These are phyloP conservation scores for Acidiella bohemica DNA, from an alignment of 495 filamentous ascomycete genomes.

Conservation along the genomic window DNA sequence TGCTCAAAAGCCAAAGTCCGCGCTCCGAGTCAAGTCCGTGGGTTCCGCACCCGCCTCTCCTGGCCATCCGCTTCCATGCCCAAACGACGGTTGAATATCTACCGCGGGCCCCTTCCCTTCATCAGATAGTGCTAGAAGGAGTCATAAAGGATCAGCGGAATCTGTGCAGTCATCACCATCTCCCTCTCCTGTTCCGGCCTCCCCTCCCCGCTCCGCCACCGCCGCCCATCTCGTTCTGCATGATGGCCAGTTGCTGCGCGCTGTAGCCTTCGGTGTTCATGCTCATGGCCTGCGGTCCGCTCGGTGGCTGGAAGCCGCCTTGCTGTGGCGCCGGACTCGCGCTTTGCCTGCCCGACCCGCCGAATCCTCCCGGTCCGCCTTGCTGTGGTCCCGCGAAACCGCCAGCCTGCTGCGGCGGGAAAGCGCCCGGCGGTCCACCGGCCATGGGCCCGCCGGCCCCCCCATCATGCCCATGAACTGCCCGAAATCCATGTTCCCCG, in stretches of 20 bases:
- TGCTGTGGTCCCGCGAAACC: constrained; percentile 5
- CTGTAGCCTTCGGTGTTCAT: constrained; percentile 15
- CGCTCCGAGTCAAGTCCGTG: too few species aligned
- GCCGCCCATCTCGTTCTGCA: constrained; percentile 15
- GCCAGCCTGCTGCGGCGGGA: constrained; percentile 5
- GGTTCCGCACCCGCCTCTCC: too few species aligned
- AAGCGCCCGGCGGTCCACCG: constrained; percentile 7
- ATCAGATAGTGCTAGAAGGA: too few species aligned
- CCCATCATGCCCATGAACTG: constrained; percentile 25
- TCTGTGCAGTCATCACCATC: constrained; percentile 3
- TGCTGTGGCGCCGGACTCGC: constrained; percentile 4
- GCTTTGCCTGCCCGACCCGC: constrained; percentile 1
- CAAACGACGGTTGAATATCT: too few species aligned
- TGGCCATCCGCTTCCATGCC: too few species aligned
- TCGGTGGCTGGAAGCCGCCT: constrained; percentile 6
- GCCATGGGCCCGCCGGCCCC: constrained; percentile 6
- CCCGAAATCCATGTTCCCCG: constrained; percentile 53
- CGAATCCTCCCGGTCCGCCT: constrained; percentile 6
- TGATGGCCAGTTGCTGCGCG: constrained; percentile 15
- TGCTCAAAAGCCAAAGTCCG: too few species aligned
- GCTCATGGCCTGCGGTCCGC: constrained; percentile 5
- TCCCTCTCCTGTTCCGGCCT: constrained; percentile 21
- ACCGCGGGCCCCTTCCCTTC: too few species aligned
- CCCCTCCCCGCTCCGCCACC: constrained; percentile 19
- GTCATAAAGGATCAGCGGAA: too few species aligned